phyloP scores from a whole-genome alignment of 108 stramenopile species.

The Cylindrotheca fusiformis region DNA sequence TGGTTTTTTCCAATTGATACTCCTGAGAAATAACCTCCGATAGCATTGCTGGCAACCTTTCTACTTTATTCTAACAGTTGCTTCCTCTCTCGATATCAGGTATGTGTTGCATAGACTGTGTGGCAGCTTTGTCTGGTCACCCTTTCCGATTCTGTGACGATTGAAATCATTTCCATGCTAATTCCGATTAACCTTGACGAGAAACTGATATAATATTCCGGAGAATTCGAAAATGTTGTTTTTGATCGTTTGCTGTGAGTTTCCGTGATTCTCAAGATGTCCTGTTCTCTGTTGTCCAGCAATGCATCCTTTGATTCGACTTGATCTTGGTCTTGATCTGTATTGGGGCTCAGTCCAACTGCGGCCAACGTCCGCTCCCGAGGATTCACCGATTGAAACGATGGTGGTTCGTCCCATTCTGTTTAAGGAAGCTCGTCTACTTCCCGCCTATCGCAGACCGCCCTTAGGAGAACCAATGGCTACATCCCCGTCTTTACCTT shows the following conservation, averaged over 20 bases:
- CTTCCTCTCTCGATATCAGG: too few relatives aligned
- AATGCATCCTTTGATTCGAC: slow-evolving; percentile 8
- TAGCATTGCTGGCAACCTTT: background rate
- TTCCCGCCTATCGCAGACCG: background rate
- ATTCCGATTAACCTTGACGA: slow-evolving; percentile 41
- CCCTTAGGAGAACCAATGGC: too few relatives aligned
- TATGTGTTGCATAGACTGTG: too few relatives aligned
- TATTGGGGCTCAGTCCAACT: slow-evolving; percentile 9
- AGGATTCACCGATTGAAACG: background rate
- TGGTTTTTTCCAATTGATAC: slow-evolving; percentile 41
- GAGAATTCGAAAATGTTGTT: slow-evolving; percentile 29
- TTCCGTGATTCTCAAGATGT: background rate
- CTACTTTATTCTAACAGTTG: background rate
- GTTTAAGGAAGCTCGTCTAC: background rate
- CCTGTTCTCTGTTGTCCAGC: slow-evolving; percentile 1
- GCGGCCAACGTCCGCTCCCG: slow-evolving; percentile 3
- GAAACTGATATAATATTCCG: slow-evolving; percentile 29
- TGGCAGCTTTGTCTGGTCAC: too few relatives aligned
- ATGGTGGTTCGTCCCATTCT: background rate
- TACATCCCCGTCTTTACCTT: too few relatives aligned
- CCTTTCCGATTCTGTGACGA: slow-evolving; percentile 28
- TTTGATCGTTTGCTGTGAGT: slow-evolving; percentile 4
- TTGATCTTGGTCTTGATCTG: slow-evolving; percentile 6
- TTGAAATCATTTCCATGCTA: slow-evolving; percentile 48
- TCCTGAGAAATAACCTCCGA: slow-evolving; percentile 21